A percentile compares a stretch with the other conserved stretches of the same genome.
phyloP scores from a whole-genome alignment of 1,284 basidiomycete species.

The Exsudoporus floridanus region DNA sequence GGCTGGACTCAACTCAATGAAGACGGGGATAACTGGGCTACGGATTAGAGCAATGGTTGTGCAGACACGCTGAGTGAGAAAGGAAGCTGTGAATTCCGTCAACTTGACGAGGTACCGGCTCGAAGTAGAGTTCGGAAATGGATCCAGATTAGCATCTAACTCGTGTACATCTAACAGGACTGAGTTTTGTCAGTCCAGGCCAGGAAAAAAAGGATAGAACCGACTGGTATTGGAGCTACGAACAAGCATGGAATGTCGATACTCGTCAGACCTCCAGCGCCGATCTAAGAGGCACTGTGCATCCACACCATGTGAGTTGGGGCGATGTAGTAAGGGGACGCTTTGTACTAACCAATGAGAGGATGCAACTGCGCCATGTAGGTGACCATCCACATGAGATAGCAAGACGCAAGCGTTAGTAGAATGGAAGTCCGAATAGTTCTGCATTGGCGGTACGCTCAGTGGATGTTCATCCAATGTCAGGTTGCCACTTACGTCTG shows the following conservation, averaged over 20 bases:
- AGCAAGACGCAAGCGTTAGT: slow-evolving; percentile 78
- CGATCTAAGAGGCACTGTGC: slow-evolving; percentile 22
- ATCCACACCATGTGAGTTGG: slow-evolving; percentile 6
- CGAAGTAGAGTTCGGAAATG: slow-evolving; percentile 7
- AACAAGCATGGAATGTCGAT: background rate
- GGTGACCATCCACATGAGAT: slow-evolving; percentile 93
- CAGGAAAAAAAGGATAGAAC: slow-evolving; percentile 6
- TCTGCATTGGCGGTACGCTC: slow-evolving; percentile 42
- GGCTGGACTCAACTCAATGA: slow-evolving; percentile 18
- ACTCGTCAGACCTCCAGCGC: slow-evolving; percentile 18
- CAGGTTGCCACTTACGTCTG: slow-evolving; percentile 68
- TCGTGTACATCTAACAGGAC: slow-evolving; percentile 26
- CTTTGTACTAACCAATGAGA: slow-evolving; percentile 66
- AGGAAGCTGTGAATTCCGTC: background rate
- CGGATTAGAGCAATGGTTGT: background rate
- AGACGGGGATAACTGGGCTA: slow-evolving; percentile 10
- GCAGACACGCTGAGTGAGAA: slow-evolving; percentile 1
- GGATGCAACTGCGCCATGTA: slow-evolving; percentile 91
- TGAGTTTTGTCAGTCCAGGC: slow-evolving; percentile 2
- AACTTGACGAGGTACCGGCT: background rate
- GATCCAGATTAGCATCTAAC: slow-evolving; percentile 27
- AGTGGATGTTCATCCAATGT: background rate
- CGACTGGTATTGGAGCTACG: slow-evolving; percentile 25
- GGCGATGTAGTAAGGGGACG: no score
- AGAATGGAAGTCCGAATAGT: slow-evolving; percentile 77